phyloP scores from a whole-genome alignment of 345 rosid genomes.

The Lumnitzera littorea region DNA sequence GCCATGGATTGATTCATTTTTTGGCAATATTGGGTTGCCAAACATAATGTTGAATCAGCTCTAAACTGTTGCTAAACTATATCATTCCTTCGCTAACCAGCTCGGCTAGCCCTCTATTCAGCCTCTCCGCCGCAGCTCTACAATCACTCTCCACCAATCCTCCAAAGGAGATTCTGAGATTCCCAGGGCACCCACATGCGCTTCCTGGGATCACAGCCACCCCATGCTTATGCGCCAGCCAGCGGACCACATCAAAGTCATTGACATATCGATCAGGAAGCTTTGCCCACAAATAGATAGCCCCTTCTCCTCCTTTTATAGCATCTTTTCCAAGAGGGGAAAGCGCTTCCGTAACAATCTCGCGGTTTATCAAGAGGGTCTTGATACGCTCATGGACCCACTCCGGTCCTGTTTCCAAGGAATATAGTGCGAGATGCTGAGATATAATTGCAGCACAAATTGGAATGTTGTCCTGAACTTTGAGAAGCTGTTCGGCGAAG shows the following conservation, averaged over 20 bases:
- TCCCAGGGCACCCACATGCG: constrained; percentile 65
- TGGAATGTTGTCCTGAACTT: constrained; percentile 94
- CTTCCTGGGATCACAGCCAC: constrained; percentile 80
- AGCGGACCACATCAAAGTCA: constrained; percentile 59
- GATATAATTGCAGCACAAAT: constrained; percentile 82
- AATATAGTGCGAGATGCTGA: constrained; percentile 72
- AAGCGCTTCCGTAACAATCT: constrained; percentile 67
- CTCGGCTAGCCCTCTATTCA: constrained; percentile 69
- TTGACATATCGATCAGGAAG: constrained; percentile 47
- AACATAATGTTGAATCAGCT: background rate
- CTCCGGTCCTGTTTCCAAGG: constrained; percentile 66
- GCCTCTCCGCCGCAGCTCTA: constrained; percentile 59
- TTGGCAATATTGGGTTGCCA: background rate
- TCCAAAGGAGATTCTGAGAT: constrained; percentile 74
- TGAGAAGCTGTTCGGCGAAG: constrained; percentile 57
- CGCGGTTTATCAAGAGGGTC: constrained; percentile 69
- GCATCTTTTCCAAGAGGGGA: constrained; percentile 68
- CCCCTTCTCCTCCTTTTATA: constrained; percentile 92
- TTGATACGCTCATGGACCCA: constrained; percentile 70
- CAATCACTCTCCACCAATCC: constrained; percentile 62
- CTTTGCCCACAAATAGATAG: constrained; percentile 87
- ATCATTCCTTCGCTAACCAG: constrained; percentile 52
- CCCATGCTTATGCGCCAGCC: constrained; percentile 81
- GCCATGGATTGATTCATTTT: background rate
- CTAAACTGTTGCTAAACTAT: constrained; percentile 3